Percentiles rank a stretch among this genome's conserved stretches.
These are phyloP conservation scores for Fusarium gaditjirri DNA, from an alignment of 2,329 filamentous ascomycete genomes.

Conservation along the genomic window DNA sequence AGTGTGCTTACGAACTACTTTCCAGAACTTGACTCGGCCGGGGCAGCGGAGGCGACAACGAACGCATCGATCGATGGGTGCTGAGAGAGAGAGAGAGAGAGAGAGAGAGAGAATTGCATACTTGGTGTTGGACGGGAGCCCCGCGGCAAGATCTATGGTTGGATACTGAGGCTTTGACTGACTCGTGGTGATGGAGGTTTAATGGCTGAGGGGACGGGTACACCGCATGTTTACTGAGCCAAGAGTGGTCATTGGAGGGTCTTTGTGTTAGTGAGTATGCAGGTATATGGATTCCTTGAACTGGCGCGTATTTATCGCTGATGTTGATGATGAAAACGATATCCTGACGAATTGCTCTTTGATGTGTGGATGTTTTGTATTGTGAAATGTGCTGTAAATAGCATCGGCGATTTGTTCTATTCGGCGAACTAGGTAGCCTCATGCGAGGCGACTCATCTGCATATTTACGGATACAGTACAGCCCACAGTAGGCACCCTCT, in stretches of 20 bases:
- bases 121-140: background rate
- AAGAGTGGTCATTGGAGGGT: background rate
- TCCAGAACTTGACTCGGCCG: slow-evolving; percentile 19
- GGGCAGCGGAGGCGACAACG: background rate
- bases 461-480: background rate
- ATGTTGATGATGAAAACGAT: background rate
- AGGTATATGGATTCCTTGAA: background rate
- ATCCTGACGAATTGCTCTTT: background rate
- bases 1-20: slow-evolving; percentile 1
- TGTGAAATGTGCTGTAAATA: background rate
- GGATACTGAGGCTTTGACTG: slow-evolving; percentile 5
- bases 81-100: background rate
- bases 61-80: background rate
- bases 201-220: slow-evolving; percentile 2
- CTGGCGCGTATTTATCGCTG: background rate
- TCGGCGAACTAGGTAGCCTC: background rate
- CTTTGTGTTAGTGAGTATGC: background rate
- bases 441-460: background rate
- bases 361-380: background rate
- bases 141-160: slow-evolving; percentile 11
- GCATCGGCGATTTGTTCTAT: background rate
- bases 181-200: slow-evolving; percentile 14
- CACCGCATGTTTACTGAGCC: slow-evolving; percentile 20
- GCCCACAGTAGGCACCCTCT: background rate
- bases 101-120: background rate